phyloP scores from a whole-genome alignment of 179 eudicot species.

The Corrigiola litoralis region DNA sequence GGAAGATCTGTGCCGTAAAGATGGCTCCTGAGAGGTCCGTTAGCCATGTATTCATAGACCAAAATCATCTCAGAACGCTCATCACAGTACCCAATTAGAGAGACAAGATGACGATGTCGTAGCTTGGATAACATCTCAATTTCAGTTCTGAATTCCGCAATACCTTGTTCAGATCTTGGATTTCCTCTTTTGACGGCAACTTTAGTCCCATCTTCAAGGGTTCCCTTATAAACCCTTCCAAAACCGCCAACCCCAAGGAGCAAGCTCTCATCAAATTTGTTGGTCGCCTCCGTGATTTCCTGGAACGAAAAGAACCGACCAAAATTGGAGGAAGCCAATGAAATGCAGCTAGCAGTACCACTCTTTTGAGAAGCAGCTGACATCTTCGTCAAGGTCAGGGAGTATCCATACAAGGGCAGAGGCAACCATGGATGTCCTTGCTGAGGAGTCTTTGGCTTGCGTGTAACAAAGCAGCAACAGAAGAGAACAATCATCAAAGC shows the following conservation, averaged over 20 bases:
- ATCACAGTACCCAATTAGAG: conserved; percentile 86
- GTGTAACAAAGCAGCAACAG: conserved; percentile 43
- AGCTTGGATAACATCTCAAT: conserved; percentile 91
- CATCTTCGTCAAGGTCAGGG: conserved; percentile 57
- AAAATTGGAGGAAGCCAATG: conserved; percentile 57
- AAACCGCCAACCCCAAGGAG: conserved; percentile 93
- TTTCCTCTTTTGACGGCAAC: conserved; percentile 92
- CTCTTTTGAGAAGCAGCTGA: conserved; percentile 67
- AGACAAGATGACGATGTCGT: conserved; percentile 87
- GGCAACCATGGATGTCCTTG: conserved; percentile 67
- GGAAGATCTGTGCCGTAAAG: conserved; percentile 79
- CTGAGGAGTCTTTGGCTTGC: conserved; percentile 37
- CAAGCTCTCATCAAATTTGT: conserved; percentile 70
- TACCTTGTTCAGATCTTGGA: conserved; percentile 86
- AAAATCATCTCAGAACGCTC: conserved; percentile 91
- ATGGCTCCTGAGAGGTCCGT: conserved; percentile 91
- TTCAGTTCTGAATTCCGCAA: conserved; percentile 84
- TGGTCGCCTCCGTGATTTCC: conserved; percentile 81
- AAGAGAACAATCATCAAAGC: conserved; percentile 36
- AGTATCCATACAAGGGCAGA: conserved; percentile 64
- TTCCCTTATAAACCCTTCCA: conserved; percentile 86
- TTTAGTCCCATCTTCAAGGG: conserved; percentile 68
- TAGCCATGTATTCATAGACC: conserved; percentile 91
- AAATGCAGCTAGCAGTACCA: conserved; percentile 74
- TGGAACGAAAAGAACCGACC: conserved; percentile 79